Percentiles rank a stretch among this genome's conserved stretches.
These are phyloP conservation scores for Solanum etuberosum DNA, from an alignment of 257 asterid species.

Conservation along the genomic window DNA sequence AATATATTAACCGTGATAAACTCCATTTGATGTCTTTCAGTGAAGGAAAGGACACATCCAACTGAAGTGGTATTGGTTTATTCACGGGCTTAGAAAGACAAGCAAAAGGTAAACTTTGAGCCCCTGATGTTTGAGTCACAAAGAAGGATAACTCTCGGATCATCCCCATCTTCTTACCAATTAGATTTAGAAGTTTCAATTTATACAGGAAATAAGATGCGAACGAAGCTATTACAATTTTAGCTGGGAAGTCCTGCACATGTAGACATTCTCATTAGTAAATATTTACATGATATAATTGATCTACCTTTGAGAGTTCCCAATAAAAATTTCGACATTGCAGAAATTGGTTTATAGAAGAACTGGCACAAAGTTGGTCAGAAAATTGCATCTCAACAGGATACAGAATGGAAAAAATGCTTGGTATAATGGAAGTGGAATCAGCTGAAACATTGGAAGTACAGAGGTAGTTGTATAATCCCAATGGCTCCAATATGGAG, in stretches of 20 bases:
- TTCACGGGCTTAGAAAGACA: slow-evolving; percentile 69
- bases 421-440: neutral
- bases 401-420: neutral
- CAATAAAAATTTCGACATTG: neutral
- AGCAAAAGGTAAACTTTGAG: slow-evolving; percentile 57
- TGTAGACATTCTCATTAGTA: slow-evolving; percentile 1
- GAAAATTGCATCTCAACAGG: neutral
- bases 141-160: slow-evolving; percentile 31
- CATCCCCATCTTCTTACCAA: slow-evolving; percentile 17
- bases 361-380: neutral
- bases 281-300: neutral
- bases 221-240: slow-evolving; percentile 39
- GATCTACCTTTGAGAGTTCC: neutral
- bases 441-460: neutral
- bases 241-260: slow-evolving; percentile 51
- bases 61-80: slow-evolving; percentile 83
- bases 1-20: slow-evolving; percentile 63
- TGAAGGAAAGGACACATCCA: slow-evolving; percentile 79
- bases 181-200: slow-evolving; percentile 23
- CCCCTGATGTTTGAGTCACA: slow-evolving; percentile 33
- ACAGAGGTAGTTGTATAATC: neutral
- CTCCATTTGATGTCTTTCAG: slow-evolving; percentile 68
- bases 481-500: neutral
- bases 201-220: slow-evolving; percentile 36
- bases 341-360: neutral